phyloP scores from a whole-genome alignment of 1,139 yeast species.

The Candida sp. region DNA sequence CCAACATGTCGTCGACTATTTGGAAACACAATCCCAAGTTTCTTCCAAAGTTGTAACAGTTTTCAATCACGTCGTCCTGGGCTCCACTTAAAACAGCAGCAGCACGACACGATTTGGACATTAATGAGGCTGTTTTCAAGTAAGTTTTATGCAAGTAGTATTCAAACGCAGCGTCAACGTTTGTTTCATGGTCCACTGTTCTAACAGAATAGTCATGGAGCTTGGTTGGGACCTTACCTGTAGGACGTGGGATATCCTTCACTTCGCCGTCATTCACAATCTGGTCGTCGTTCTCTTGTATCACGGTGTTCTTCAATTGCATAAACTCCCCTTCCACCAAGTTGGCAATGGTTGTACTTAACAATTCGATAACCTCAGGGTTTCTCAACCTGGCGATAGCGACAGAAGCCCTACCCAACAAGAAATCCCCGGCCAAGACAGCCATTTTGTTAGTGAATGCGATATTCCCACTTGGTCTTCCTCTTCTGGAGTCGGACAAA shows the following conservation, averaged over 20 bases:
- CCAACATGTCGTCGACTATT: conserved; percentile 95
- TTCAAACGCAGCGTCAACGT: conserved; percentile 88
- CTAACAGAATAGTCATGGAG: conserved; percentile 64
- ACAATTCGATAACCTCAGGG: conserved; percentile 95
- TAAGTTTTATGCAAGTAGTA: conserved; percentile 95
- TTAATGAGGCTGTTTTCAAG: conserved; percentile 91
- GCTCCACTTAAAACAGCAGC: conserved; percentile 95
- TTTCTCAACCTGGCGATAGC: conserved; percentile 92
- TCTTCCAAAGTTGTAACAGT: conserved; percentile 90
- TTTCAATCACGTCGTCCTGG: conserved; percentile 71
- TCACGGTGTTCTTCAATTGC: conserved; percentile 94
- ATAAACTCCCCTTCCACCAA: conserved; percentile 98
- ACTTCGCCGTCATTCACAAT: conserved; percentile 52
- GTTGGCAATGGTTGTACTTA: conserved; percentile 96
- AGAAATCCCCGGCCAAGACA: conserved; percentile 93
- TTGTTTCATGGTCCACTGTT: conserved; percentile 65
- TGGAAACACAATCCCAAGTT: conserved; percentile 96
- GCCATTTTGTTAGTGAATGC: conserved; percentile 99
- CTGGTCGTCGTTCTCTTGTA: conserved; percentile 45
- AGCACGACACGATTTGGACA: conserved; percentile 95
- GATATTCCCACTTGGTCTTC: conserved; percentile 88
- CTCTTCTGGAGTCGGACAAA: conserved; percentile 88
- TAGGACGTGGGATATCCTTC: conserved; percentile 59
- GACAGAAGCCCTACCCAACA: conserved; percentile 95
- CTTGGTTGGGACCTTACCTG: conserved; percentile 64